These are phyloP conservation scores for Tulasnella calospora DNA, from an alignment of 768 basidiomycete genomes.

Conservation along the genomic window DNA sequence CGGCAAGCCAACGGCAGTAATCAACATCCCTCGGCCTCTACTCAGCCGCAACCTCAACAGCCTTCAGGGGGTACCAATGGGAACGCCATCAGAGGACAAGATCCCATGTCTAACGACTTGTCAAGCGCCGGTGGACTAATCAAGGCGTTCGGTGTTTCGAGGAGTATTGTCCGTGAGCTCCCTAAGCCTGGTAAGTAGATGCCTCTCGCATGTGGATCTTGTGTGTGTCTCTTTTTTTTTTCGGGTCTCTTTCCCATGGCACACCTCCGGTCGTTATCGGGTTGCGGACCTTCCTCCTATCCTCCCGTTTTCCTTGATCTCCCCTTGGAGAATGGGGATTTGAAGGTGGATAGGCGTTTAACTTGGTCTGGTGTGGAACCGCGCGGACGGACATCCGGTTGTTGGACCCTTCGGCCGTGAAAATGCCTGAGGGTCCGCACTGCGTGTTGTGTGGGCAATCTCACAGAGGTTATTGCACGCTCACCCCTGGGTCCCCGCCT, in stretches of 20 bases:
- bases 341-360: conserved; percentile 3
- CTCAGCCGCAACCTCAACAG: conserved; percentile 27
- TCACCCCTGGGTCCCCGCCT: conserved; percentile 6
- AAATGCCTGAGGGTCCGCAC: not conserved
- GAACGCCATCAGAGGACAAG: conserved; percentile 60
- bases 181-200: conserved; percentile 42
- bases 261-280: not conserved
- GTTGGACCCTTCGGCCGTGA: conserved; percentile 8
- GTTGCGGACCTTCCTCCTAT: conserved; percentile 1
- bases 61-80: conserved; percentile 29
- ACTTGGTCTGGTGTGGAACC: conserved; percentile 6
- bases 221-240: not conserved
- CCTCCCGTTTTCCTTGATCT: not conserved
- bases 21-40: conserved; percentile 20
- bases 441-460: conserved; percentile 7
- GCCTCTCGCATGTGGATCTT: not conserved
- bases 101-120: conserved; percentile 76
- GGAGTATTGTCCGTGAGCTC: conserved; percentile 59
- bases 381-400: not conserved
- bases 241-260: not conserved
- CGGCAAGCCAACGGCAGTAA: not conserved
- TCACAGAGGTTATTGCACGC: conserved; percentile 10
- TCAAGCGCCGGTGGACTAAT: conserved; percentile 44
- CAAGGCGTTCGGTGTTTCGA: conserved; percentile 53
- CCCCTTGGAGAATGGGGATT: not conserved